Evolutionary conservation across 2,329 filamentous ascomycete species (phyloP), one percentile per base, ranked within the genome.

Genomic region (Didymella pinodella): DNA sequence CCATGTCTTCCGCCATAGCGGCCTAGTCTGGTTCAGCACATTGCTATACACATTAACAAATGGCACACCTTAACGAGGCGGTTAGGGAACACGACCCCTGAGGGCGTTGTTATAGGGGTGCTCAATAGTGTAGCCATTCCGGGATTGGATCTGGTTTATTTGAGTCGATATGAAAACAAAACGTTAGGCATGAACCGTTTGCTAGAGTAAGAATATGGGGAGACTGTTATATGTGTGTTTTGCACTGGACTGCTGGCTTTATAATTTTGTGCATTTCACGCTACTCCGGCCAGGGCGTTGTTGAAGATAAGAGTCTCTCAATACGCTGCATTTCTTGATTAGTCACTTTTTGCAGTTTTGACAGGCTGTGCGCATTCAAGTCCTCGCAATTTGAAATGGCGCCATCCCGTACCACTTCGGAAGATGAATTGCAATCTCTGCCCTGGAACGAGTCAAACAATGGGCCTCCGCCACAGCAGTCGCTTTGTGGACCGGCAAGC

Each of bases 31-130:
- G 7, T 7, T 43, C 12, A 34, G 22, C 38, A 44, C 7, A 7
- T 5, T 26, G 18, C n/a, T 11, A 1, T 8, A 7, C 18, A 3
- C 4, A 11, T 41, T 0, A 26, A 14, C 7, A 4, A 12, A 16
- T 6, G 38, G 22, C 11, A 84, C 75, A 71, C 69, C 60, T 79
- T 77, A 12, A 77, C 68, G 3, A 78, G 67, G 18, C 77, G 70
- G 34, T 79, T 79, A 7, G 70, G 71, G 14, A 79, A 70, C 2
- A 66, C 68, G 7, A 75, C 50, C 11, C 73, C 72, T 36, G 64
- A 71, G 45, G 68, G 69, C 26, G 68, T 47, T 40, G 61, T 63
- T 22, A 57, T 31, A 14, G 47, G 41, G 14, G 31, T 45, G 40
- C 41, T 46, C 25, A 56, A 22, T 16, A 25, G n/a, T 14, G 26